phyloP scores from a whole-genome alignment of 208 protist species.

The Acanthamoeba lugdunensis region DNA sequence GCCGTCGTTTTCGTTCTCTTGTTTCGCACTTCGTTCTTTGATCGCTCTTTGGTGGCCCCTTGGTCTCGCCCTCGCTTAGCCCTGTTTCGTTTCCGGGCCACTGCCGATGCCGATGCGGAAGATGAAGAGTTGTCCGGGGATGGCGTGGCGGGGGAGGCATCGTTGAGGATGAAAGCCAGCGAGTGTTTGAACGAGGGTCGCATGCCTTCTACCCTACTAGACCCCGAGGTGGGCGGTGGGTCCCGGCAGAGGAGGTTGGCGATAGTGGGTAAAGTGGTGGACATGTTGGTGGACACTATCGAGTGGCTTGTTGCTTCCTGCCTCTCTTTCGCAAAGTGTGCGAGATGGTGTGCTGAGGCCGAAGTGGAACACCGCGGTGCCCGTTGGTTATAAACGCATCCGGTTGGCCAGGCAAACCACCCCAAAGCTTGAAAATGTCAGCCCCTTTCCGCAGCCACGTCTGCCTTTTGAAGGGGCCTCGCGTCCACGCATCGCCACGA shows the following conservation, averaged over 20 bases:
- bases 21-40: not conserved
- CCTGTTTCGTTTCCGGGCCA: not conserved
- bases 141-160: not conserved
- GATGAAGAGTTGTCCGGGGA: not conserved
- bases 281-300: not conserved
- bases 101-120: not conserved
- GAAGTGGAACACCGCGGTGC: too few species aligned
- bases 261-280: not conserved
- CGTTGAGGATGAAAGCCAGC: conserved; percentile 1
- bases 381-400: too few species aligned
- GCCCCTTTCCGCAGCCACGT: too few species aligned
- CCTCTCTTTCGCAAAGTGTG: too few species aligned
- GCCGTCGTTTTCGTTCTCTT: not conserved
- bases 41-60: not conserved
- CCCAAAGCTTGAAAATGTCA: too few species aligned
- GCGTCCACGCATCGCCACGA: too few species aligned
- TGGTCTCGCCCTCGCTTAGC: not conserved
- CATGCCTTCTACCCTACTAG: not conserved
- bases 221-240: not conserved
- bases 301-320: too few species aligned
- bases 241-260: not conserved
- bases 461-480: too few species aligned
- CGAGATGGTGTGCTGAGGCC: too few species aligned
- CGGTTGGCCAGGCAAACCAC: too few species aligned
- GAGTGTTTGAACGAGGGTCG: not conserved